A percentile compares a stretch with the other conserved stretches of the same genome.
Evolutionary conservation across 1,284 basidiomycete genomes (phyloP).

Genomic region (Leccinum subrobustum): DNA sequence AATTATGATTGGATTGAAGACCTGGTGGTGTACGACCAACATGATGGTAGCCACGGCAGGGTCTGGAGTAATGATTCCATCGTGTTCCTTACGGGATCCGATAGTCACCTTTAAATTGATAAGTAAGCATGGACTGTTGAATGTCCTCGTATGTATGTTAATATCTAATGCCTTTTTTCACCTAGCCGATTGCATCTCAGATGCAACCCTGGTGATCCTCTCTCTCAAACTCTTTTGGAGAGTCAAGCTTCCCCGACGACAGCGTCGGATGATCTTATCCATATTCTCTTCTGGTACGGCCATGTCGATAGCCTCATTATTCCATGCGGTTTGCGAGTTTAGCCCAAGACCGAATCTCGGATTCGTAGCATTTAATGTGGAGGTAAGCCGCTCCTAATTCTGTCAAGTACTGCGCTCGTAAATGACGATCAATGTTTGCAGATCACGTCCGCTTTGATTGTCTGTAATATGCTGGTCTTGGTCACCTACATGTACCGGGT

Average conservation of each 20-base stretch:
- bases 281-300: background rate
- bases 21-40: background rate
- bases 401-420: background rate
- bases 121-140: background rate
- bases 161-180: background rate
- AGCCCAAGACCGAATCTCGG: background rate
- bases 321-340: background rate
- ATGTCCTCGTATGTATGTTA: background rate
- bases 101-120: background rate
- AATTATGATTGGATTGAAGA: background rate
- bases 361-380: background rate
- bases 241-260: background rate
- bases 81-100: background rate
- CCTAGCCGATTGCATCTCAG: background rate
- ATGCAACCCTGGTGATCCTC: background rate
- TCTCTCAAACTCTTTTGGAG: background rate
- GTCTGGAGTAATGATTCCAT: background rate
- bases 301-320: background rate
- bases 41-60: background rate
- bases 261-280: background rate
- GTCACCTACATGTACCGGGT: background rate
- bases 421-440: background rate
- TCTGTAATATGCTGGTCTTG: background rate
- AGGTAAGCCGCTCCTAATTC: background rate
- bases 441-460: background rate